Evolutionary conservation across 2,329 filamentous ascomycete genomes (phyloP).

Genomic region (Apiospora marii): DNA sequence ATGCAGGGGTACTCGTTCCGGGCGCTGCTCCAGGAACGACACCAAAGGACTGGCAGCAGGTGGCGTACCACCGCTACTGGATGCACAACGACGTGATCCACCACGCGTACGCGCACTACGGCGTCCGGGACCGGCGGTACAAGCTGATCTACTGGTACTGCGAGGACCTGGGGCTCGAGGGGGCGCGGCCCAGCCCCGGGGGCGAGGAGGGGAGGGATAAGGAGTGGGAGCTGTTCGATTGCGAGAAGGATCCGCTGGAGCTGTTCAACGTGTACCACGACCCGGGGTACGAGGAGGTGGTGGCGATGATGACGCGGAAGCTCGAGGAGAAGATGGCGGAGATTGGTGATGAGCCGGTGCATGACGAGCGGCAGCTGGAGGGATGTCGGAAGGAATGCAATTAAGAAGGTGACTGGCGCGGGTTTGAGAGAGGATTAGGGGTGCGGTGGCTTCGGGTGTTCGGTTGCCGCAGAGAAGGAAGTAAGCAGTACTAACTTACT

Average conservation of each 20-base stretch:
- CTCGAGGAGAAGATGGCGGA: constrained; percentile 57
- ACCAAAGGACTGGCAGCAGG: constrained; percentile 56
- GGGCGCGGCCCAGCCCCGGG: constrained; percentile 46
- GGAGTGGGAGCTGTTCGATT: constrained; percentile 64
- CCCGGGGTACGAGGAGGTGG: constrained; percentile 45
- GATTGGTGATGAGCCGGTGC: constrained; percentile 8
- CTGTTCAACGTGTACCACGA: constrained; percentile 56
- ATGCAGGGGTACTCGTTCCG: constrained; percentile 60
- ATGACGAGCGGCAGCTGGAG: neutral
- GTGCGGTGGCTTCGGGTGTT: too few relatives aligned
- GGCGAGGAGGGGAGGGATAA: constrained; percentile 46
- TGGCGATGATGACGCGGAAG: constrained; percentile 49
- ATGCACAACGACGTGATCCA: constrained; percentile 62
- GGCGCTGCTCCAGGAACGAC: constrained; percentile 42
- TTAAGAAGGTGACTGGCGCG: neutral
- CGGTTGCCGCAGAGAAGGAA: too few relatives aligned
- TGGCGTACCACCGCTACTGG: constrained; percentile 64
- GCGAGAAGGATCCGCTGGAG: constrained; percentile 57
- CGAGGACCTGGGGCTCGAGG: constrained; percentile 54
- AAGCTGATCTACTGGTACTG: constrained; percentile 67
- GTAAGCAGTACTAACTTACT: too few relatives aligned
- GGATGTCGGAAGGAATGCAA: neutral
- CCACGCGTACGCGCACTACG: constrained; percentile 60
- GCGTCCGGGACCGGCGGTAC: constrained; percentile 57
- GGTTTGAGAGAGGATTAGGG: too few relatives aligned